Evolutionary conservation across 2,329 filamentous ascomycete species (phyloP), one percentile per base, ranked within the genome.

Genomic region (Trichoderma koningii): DNA sequence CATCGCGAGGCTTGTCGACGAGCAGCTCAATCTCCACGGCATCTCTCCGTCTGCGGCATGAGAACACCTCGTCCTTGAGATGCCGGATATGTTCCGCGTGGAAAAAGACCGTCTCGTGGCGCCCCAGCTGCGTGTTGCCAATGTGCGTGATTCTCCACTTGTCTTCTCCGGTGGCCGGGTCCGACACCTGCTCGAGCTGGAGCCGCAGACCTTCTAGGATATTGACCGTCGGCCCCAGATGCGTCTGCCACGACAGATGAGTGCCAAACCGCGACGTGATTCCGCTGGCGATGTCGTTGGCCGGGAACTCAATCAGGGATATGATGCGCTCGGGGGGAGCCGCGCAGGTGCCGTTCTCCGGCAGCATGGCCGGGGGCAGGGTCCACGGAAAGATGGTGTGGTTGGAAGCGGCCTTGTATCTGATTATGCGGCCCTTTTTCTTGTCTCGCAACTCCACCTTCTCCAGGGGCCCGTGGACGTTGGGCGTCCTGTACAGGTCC

Each of bases 361-460:
- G 92, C 3, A 97, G 83, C 70, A 96, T 82, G 28, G 86, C 83
- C 1, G 82, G 80, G 0, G 95, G 94, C 0, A 99, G 80, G 0
- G 95, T 98, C 94, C 94, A 98, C 0, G 95, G 95, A 72, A 93
- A 98, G 71, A 91, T 89, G 0, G 90, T 94, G 74, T 93, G 89
- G 71, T 96, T 96, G 0, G 87, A 88, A 7, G 85, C 85, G 15
- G 87, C 88, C 48, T 69, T 74, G 66, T 75, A 78, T 34, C 71
- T 72, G 26, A 71, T 75, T 7, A 77, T 66, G 73, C 79, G 63
- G 82, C 77, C 72, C 84, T 72, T 74, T 7, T 75, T 73, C 47
- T 74, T 74, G 79, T 87, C 77, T 79, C 85, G 72, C 14, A 74
- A 66, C 23, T 77, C 70, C 23, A 79, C 68, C 4, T 75, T 57